Evolutionary conservation across 78 protist genomes (phyloP).

Genomic region (Mastigamoeba balamuthi): DNA sequence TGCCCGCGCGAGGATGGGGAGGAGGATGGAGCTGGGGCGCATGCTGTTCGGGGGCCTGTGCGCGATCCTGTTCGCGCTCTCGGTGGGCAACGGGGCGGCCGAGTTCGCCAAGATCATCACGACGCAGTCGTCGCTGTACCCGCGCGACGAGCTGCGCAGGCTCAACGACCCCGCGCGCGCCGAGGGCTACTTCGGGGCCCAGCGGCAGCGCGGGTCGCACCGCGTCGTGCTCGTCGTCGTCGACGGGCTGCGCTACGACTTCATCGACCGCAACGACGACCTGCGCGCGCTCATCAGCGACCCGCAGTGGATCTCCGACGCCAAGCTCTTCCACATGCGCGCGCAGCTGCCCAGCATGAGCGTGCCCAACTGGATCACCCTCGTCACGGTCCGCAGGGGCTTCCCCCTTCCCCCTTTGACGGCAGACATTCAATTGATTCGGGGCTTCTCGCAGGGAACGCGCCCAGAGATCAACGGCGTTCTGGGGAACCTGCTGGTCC

Average conservation of each 20-base stretch:
- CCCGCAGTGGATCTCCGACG: not conserved
- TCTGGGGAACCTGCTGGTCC: constrained; percentile 12
- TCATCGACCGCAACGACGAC: not conserved
- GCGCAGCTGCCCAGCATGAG: constrained; percentile 1
- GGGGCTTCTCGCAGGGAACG: too few species aligned
- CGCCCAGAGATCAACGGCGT: constrained; percentile 11
- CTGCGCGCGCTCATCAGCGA: not conserved
- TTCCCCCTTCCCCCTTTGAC: too few species aligned
- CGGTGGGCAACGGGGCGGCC: not conserved
- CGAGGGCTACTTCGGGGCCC: not conserved
- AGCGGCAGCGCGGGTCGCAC: not conserved
- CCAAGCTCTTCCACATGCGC: not conserved
- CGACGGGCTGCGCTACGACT: not conserved
- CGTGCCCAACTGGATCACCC: constrained; percentile 30
- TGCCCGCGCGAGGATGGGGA: too few species aligned
- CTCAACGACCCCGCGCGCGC: not conserved
- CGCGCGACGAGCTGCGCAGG: not conserved
- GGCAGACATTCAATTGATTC: too few species aligned
- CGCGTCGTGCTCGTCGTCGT: not conserved
- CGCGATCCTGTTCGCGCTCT: not conserved
- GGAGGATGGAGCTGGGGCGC: too few species aligned
- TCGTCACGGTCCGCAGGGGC: constrained; percentile 12
- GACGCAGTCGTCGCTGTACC: not conserved
- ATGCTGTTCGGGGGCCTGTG: too few species aligned
- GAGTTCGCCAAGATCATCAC: not conserved